phyloP scores from a whole-genome alignment of 2,329 filamentous ascomycete species.

The Neofusicoccum cordaticola region DNA sequence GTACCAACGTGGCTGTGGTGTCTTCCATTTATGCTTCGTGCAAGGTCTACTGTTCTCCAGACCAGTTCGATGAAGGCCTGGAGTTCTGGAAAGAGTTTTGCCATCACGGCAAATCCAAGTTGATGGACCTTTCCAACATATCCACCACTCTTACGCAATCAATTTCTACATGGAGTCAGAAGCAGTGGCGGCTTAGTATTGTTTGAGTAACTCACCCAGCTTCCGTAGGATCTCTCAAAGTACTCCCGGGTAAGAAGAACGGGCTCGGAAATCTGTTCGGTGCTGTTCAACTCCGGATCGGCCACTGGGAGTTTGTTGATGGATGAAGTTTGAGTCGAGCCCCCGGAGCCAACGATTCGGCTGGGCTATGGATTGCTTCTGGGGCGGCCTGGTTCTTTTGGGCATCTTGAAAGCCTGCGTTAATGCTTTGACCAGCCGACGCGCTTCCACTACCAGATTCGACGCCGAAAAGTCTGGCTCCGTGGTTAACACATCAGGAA shows the following conservation, averaged over 20 bases:
- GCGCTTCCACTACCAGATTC: no score
- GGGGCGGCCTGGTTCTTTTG: no score
- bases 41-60: neutral
- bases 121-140: neutral
- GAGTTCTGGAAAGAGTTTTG: neutral
- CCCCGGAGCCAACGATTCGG: no score
- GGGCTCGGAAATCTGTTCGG: neutral
- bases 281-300: constrained; percentile 6
- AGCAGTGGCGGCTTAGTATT: no score
- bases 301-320: neutral
- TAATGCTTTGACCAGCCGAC: no score
- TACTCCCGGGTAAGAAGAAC: neutral
- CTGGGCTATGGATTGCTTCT: no score
- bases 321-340: neutral
- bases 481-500: no score
- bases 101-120: neutral
- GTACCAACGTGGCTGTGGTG: neutral
- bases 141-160: neutral
- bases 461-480: no score
- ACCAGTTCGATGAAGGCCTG: neutral
- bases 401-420: no score
- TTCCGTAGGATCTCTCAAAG: neutral
- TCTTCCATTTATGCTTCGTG: neutral
- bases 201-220: neutral
- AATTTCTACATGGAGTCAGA: no score